Evolutionary conservation across 2,329 filamentous ascomycete genomes (phyloP).

Genomic region (Colletotrichum sublineola): DNA sequence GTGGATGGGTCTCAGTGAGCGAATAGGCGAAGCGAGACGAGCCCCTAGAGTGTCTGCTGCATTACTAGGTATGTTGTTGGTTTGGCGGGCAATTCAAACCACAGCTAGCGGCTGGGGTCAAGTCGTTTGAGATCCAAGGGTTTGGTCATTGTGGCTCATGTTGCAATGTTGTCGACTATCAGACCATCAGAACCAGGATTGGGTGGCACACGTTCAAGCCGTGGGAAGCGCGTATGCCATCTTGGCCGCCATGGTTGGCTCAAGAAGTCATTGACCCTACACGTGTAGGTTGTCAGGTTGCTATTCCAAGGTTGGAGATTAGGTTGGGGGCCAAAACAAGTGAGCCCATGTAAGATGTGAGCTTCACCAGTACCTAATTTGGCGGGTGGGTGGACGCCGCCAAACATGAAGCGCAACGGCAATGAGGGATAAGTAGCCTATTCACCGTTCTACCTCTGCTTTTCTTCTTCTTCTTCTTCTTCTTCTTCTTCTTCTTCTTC

Average conservation of each 20-base stretch:
- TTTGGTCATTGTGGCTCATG: constrained; percentile 21
- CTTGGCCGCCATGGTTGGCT: constrained; percentile 21
- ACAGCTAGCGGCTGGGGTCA: no score
- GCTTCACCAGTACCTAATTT: constrained; percentile 4
- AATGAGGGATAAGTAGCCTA: background rate
- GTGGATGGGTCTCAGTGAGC: constrained; percentile 24
- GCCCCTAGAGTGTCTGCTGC: background rate
- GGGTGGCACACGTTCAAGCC: background rate
- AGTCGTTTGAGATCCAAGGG: background rate
- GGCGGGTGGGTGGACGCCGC: background rate
- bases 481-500: background rate
- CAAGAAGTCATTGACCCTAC: constrained; percentile 10
- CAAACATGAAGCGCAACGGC: background rate
- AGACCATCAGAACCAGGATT: background rate
- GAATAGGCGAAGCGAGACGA: constrained; percentile 5
- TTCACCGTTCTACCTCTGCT: background rate
- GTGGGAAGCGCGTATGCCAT: constrained; percentile 30
- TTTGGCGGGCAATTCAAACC: background rate
- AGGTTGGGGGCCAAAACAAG: constrained; percentile 11
- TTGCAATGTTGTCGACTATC: background rate
- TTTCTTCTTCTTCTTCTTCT: background rate
- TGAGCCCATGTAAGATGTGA: constrained; percentile 26
- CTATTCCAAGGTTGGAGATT: constrained; percentile 9
- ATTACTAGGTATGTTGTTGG: background rate
- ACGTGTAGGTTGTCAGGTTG: background rate